phyloP scores from a whole-genome alignment of 2,329 filamentous ascomycete species.

The Fusarium verticillioides region DNA sequence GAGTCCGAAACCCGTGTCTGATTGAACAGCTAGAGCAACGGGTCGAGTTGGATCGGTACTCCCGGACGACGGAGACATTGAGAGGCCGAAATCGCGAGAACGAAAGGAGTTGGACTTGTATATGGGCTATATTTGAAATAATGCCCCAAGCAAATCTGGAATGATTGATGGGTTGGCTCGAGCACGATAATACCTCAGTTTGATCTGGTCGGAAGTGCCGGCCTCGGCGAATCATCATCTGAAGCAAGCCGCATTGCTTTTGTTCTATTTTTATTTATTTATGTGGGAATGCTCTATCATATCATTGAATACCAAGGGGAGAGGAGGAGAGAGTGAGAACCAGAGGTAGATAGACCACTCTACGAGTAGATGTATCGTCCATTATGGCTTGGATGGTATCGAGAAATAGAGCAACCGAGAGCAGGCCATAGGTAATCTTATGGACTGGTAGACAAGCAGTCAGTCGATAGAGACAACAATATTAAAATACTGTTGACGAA shows the following conservation, averaged over 20 bases:
- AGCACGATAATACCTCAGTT: slow-evolving; percentile 27
- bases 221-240: slow-evolving; percentile 6
- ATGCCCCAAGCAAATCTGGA: neutral
- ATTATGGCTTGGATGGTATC: slow-evolving; percentile 7
- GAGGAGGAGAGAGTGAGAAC: neutral
- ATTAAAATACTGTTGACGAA: slow-evolving; percentile 2
- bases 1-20: slow-evolving; percentile 21
- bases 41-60: neutral
- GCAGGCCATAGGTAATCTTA: neutral
- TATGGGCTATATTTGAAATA: slow-evolving; percentile 14
- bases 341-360: slow-evolving; percentile 18
- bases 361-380: slow-evolving; percentile 11
- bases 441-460: slow-evolving; percentile 1
- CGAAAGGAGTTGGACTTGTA: slow-evolving; percentile 1
- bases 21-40: slow-evolving; percentile 1
- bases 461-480: slow-evolving; percentile 11
- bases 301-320: slow-evolving; percentile 16
- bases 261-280: neutral
- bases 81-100: slow-evolving; percentile 2
- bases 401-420: slow-evolving; percentile 10
- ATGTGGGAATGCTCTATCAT: slow-evolving; percentile 1
- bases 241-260: slow-evolving; percentile 6
- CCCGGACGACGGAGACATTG: slow-evolving; percentile 9
- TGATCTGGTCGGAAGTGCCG: slow-evolving; percentile 11
- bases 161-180: slow-evolving; percentile 5